phyloP scores from a whole-genome alignment of 331 rosid species.

The Malus hybrid region DNA sequence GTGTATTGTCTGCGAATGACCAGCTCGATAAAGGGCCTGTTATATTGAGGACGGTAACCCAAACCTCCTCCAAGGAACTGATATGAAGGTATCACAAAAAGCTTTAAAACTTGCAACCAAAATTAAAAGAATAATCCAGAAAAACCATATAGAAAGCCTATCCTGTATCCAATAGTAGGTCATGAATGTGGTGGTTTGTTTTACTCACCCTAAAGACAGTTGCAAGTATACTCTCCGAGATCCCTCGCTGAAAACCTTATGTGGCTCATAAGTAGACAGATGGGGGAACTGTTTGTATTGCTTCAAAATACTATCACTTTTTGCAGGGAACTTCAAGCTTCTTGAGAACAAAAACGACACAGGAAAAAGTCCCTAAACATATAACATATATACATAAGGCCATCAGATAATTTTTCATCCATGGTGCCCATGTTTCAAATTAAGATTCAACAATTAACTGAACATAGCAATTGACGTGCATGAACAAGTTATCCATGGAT shows the following conservation, averaged over 20 bases:
- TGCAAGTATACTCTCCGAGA: slow-evolving; percentile 67
- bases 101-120: not conserved
- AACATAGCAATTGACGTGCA: not conserved
- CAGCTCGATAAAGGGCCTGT: slow-evolving; percentile 95
- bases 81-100: slow-evolving; percentile 17
- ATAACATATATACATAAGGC: slow-evolving; percentile 10
- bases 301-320: slow-evolving; percentile 39
- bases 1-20: slow-evolving; percentile 82
- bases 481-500: not conserved
- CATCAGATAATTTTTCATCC: slow-evolving; percentile 8
- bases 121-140: not conserved
- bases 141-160: not conserved
- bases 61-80: slow-evolving; percentile 83
- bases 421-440: not conserved
- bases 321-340: slow-evolving; percentile 74
- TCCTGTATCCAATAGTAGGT: not conserved
- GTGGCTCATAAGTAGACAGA: slow-evolving; percentile 39
- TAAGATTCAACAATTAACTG: not conserved
- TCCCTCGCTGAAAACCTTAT: slow-evolving; percentile 29
- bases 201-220: slow-evolving; percentile 83
- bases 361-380: slow-evolving; percentile 74
- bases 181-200: slow-evolving; percentile 3
- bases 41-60: slow-evolving; percentile 89
- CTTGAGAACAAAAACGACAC: slow-evolving; percentile 72
- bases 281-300: slow-evolving; percentile 54